Evolutionary conservation across 73 alveolate species (phyloP), one percentile per base, ranked within the genome.

Genomic region (Paraurostyla sp.): DNA sequence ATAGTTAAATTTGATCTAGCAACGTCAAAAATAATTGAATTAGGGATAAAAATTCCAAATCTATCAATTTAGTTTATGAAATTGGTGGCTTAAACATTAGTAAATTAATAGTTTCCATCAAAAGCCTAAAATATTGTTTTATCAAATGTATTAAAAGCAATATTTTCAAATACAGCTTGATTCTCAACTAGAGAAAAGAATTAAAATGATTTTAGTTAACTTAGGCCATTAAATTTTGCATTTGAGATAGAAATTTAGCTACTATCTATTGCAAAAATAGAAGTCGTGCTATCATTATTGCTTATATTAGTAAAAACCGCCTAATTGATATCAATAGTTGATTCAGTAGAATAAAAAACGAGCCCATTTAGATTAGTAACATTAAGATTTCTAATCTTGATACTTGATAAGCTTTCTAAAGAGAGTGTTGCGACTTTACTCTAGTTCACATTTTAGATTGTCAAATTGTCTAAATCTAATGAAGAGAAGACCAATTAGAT

Each of bases 21-120:
- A n/a, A 52, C 62, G 30, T 78, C 76, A 78, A 78, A 54, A 11
- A 54, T 60, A 2, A 78, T 1, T n/a, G 89, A 78, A 35, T 78
- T 78, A 16, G 69, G 35, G 0, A 78, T 51, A 33, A 78, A 78
- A 6, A 11, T 38, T 6, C 36, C 60, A 65, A 35, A 56, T 29
- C n/a, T 18, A 16, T 38, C 18, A 7, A 18, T 35, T 3, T 4
- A 7, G 0, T 13, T 9, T 23, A 22, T 51, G 80, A 33, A 52
- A 20, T 78, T 78, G 27, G 22, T 27, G 22, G 35, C 87, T 38
- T 56, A 15, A 4, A 40, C 41, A 30, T 29, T 11, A 40, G 9
- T 29, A 33, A 73, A 73, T 2, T 46, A 51, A 42, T 20, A 49
- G 59, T 50, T 23, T 6, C 89, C 89, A 35, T 40, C 29, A 32